Percentiles rank a stretch among this genome's conserved stretches.
phyloP scores from a whole-genome alignment of 768 basidiomycete species.

The Pulveroboletus frians region DNA sequence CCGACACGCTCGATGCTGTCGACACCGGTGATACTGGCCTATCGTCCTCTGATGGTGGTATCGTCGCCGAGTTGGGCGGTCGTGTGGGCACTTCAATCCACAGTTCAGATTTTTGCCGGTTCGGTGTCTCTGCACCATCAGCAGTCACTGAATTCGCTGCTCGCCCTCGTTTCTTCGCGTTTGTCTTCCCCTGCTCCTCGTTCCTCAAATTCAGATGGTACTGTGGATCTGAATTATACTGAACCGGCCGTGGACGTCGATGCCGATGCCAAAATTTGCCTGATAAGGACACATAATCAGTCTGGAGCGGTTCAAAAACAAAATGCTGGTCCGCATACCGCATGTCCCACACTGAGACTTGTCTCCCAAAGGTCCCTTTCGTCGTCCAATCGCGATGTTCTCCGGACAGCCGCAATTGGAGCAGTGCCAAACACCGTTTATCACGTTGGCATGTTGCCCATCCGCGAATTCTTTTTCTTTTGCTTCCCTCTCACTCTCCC shows the following conservation, averaged over 20 bases:
- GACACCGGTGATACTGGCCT: constrained; percentile 68
- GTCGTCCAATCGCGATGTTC: constrained; percentile 73
- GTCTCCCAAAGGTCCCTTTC: constrained; percentile 87
- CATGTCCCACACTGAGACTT: constrained; percentile 91
- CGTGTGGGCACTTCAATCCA: constrained; percentile 33
- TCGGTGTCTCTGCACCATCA: constrained; percentile 53
- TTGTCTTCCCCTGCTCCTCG: constrained; percentile 54
- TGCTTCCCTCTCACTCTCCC: constrained; percentile 75
- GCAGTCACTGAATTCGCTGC: constrained; percentile 20
- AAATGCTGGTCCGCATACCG: constrained; percentile 47
- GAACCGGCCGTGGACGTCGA: constrained; percentile 71
- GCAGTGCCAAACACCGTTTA: constrained; percentile 90
- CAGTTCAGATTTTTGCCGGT: constrained; percentile 34
- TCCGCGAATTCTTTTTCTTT: constrained; percentile 81
- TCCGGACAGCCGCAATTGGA: constrained; percentile 93
- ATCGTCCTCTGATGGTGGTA: constrained; percentile 40
- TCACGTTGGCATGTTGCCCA: constrained; percentile 74
- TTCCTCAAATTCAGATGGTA: constrained; percentile 55
- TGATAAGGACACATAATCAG: constrained; percentile 25
- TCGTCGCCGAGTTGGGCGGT: constrained; percentile 28
- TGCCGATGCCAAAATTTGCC: constrained; percentile 91
- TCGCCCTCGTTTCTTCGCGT: constrained; percentile 46
- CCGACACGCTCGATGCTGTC: constrained; percentile 66
- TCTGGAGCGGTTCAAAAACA: background rate
- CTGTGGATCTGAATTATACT: constrained; percentile 72